Base-by-base conservation (phyloP, 148 eudicot species). In the Rhododendron henanense region DNA sequence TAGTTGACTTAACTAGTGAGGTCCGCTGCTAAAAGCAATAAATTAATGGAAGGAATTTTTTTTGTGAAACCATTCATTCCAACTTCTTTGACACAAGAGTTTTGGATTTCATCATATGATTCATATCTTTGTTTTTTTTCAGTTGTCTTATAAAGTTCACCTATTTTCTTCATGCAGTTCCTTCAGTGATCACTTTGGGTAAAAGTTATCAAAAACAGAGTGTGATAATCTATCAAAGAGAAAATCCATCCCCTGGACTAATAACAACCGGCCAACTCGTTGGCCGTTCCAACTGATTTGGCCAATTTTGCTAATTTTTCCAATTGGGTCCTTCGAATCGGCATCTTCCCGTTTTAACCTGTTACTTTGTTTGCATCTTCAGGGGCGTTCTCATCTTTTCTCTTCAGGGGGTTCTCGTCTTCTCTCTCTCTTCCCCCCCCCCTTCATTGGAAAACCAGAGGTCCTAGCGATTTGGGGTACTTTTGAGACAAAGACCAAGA, bases 181-280 rank as follows among this genome's bases (percentile, higher is more conserved):
- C n/a, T 94, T 93, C 89, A 84, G 80, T 84, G 84, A 86, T 83
- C 99, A 97, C 88, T 84, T 91, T 87, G 86, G 82, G 35, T 87
- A 88, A 87, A 90, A 90, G 79, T 87, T 95, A 85, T 91, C 90
- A 41, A 59, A 92, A 85, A 88, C 85, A 44, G 96, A 95, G 83
- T 81, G 87, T 83, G 93, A 92, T 28, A 87, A 89, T 82, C 87
- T 97, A 63, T 81, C 89, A 73, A 86, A 83, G 87, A 89, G 87
- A 61, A 94, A 93, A 89, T 93, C 44, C 44, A 6, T 5, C 44
- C 44, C 44, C 6, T 39, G 6, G 44, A 39, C 44, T 39, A 39
- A 39, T 39, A 5, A 39, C 6, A 39, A 39, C 44, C 41, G 4
- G 41, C 35, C 35, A 33, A 33, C 35, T 33, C 35, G 1, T 39